Percentiles rank a stretch among this genome's conserved stretches.
Evolutionary conservation across 179 eudicot species (phyloP).

Genomic region (Carnegiea gigantea): DNA sequence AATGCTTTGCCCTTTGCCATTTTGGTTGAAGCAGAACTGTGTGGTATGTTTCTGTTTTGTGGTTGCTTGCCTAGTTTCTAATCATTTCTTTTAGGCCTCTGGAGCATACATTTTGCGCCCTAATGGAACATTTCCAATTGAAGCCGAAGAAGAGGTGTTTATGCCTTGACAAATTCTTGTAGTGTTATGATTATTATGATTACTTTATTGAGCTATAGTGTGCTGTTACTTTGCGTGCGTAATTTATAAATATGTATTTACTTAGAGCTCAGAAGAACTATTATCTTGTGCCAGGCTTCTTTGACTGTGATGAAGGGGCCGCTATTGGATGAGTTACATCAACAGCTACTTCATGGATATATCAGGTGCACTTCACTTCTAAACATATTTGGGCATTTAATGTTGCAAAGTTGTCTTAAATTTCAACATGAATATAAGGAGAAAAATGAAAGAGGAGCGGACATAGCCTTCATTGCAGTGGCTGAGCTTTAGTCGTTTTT

Average conservation of each 20-base stretch:
- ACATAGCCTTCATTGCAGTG: too few relatives aligned
- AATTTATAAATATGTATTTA: not conserved
- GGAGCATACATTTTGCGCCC: conserved; percentile 95
- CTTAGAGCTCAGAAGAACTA: not conserved
- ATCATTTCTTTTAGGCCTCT: conserved; percentile 59
- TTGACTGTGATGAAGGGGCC: conserved; percentile 68
- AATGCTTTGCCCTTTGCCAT: not conserved
- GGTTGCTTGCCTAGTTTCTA: not conserved
- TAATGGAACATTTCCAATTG: conserved; percentile 56
- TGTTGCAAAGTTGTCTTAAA: not conserved
- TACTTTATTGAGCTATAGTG: not conserved
- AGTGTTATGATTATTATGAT: not conserved
- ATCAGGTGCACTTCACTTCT: conserved; percentile 55
- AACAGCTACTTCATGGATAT: conserved; percentile 71
- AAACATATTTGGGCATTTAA: not conserved
- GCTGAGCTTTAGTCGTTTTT: too few relatives aligned
- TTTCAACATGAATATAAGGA: not conserved
- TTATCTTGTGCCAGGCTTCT: conserved; percentile 43
- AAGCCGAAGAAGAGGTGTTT: conserved; percentile 56
- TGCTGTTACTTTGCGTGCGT: not conserved
- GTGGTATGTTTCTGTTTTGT: conserved; percentile 14
- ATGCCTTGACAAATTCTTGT: not conserved
- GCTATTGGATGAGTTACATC: conserved; percentile 83
- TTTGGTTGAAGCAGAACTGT: conserved; percentile 10
- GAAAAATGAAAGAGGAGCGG: not conserved